Conservation (phyloP, 2,329 filamentous ascomycete species). For the Exophiala aquamarina region DNA sequence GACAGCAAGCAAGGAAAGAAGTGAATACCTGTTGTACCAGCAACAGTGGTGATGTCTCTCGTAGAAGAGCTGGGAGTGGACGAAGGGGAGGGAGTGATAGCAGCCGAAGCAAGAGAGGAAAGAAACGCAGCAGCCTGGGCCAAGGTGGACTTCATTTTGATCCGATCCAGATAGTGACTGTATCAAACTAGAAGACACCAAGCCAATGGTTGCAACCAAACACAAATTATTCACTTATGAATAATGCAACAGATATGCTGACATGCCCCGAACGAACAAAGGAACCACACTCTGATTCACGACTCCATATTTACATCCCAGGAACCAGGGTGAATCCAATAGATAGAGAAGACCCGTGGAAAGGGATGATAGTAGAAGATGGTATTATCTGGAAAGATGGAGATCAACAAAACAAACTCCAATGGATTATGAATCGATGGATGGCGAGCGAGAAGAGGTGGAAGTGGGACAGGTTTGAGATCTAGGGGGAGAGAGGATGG, state of each 20-base stretch:
- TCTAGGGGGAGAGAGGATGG: neutral
- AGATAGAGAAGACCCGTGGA: neutral
- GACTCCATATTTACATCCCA: no score
- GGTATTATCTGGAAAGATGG: neutral
- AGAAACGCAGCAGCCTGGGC: slow-evolving; percentile 20
- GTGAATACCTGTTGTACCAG: slow-evolving; percentile 26
- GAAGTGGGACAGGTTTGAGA: no score
- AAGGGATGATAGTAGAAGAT: neutral
- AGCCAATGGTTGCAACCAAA: no score
- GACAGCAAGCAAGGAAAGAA: neutral
- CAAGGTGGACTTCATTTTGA: slow-evolving; percentile 19
- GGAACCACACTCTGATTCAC: no score
- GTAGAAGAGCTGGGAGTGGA: slow-evolving; percentile 1
- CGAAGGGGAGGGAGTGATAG: slow-evolving; percentile 14
- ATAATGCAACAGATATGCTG: no score
- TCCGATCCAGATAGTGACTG: slow-evolving; percentile 1
- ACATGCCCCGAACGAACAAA: no score
- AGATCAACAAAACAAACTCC: no score
- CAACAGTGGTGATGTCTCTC: slow-evolving; percentile 24
- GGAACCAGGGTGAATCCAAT: no score
- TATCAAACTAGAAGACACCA: no score
- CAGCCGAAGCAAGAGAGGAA: slow-evolving; percentile 15
- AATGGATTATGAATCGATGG: no score
- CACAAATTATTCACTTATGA: no score
- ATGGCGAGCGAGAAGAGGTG: neutral